Evolutionary conservation across 768 basidiomycete species (phyloP).

Genomic region (Serendipita sp.): DNA sequence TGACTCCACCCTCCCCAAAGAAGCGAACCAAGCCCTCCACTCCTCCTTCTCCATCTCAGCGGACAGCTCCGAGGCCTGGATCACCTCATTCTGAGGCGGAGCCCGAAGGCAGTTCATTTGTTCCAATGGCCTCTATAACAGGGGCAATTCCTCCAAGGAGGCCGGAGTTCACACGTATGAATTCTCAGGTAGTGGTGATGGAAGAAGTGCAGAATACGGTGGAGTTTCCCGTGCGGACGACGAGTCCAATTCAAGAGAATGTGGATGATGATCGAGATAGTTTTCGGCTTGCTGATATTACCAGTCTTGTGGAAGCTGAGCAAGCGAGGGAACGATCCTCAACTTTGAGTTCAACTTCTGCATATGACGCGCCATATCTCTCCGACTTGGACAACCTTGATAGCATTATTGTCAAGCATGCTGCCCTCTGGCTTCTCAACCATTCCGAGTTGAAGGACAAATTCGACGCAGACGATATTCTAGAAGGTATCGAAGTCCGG

Average conservation of each 20-base stretch:
- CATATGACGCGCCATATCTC: conserved; percentile 46
- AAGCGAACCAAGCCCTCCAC: background rate
- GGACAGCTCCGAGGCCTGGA: background rate
- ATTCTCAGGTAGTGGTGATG: conserved; percentile 1
- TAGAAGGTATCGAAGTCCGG: conserved; percentile 84
- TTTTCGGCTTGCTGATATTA: conserved; percentile 87
- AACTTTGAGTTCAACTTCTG: conserved; percentile 6
- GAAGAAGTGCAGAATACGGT: background rate
- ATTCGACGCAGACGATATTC: conserved; percentile 80
- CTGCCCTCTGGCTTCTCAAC: conserved; percentile 65
- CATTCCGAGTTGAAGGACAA: conserved; percentile 65
- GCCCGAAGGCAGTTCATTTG: background rate
- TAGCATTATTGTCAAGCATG: conserved; percentile 81
- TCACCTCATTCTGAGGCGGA: background rate
- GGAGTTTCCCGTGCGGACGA: background rate
- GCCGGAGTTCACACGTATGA: background rate
- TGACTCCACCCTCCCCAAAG: background rate
- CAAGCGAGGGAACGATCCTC: conserved; percentile 33
- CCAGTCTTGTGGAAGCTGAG: conserved; percentile 80
- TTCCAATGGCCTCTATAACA: background rate
- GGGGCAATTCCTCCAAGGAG: background rate
- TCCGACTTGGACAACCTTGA: conserved; percentile 75
- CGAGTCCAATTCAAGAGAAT: conserved; percentile 2
- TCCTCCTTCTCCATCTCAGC: background rate
- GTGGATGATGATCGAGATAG: conserved; percentile 41